A percentile compares a stretch with the other conserved stretches of the same genome.
phyloP scores from a whole-genome alignment of 1,139 yeast species.

The Scheffersomyces titani region DNA sequence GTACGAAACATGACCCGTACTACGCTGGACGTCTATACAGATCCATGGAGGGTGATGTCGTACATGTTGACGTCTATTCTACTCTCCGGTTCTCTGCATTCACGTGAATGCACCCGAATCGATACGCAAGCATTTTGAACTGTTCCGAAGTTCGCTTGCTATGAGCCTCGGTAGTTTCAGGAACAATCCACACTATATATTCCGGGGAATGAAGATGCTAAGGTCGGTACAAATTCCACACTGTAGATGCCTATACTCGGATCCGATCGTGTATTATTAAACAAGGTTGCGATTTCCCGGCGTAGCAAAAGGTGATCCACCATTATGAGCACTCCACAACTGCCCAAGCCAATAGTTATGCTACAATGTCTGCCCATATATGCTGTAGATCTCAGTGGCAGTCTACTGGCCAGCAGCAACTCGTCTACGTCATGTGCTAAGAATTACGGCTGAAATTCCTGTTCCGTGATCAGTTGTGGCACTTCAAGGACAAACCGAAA shows the following conservation, averaged over 20 bases:
- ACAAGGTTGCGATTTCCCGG: neutral
- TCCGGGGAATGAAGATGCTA: neutral
- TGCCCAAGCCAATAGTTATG: neutral
- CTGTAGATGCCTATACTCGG: neutral
- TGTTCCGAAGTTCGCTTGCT: neutral
- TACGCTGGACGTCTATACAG: neutral
- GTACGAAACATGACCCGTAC: too few relatives aligned
- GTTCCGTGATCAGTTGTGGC: neutral
- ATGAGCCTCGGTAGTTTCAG: neutral
- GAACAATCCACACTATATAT: neutral
- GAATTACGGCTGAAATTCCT: neutral
- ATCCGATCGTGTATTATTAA: neutral
- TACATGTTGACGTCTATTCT: neutral
- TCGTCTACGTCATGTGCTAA: neutral
- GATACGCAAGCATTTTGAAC: neutral
- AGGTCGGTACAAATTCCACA: neutral
- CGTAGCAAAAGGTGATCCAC: neutral
- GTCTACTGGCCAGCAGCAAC: neutral
- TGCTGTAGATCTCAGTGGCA: neutral
- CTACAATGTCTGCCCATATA: neutral
- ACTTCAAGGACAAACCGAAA: neutral
- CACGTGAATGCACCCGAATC: too few relatives aligned
- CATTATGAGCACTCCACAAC: neutral
- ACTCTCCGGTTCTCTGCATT: neutral
- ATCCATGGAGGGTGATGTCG: neutral